These are phyloP conservation scores for Leucocoprinus leucothites DNA, from an alignment of 768 basidiomycete species.

Conservation along the genomic window DNA sequence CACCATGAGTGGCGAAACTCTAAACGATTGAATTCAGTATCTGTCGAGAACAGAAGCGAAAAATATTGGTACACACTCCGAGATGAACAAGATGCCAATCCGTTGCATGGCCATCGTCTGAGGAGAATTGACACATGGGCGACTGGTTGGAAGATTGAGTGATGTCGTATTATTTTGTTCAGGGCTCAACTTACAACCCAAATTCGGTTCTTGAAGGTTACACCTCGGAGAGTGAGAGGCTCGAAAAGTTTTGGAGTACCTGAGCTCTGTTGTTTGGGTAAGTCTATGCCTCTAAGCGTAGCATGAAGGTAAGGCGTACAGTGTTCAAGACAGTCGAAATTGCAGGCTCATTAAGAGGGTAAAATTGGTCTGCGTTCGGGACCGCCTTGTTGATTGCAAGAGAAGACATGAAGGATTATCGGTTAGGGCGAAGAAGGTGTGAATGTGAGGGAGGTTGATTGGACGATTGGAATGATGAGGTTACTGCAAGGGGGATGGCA, in stretches of 20 bases:
- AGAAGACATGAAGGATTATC: not conserved
- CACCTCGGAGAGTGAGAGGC: constrained; percentile 57
- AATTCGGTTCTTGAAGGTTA: constrained; percentile 73
- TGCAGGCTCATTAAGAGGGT: constrained; percentile 54
- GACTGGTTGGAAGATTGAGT: constrained; percentile 33
- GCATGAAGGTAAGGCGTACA: constrained; percentile 9
- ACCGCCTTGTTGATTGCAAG: constrained; percentile 40
- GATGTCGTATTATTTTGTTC: not conserved
- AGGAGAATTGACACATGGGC: constrained; percentile 83
- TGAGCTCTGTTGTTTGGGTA: constrained; percentile 32
- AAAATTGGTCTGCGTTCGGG: constrained; percentile 49
- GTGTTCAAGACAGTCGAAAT: constrained; percentile 37
- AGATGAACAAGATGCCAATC: constrained; percentile 87
- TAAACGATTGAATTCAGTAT: constrained; percentile 15
- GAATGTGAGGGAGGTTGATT: no score
- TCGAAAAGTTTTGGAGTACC: constrained; percentile 56
- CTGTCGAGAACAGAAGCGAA: not conserved
- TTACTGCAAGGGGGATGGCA: no score
- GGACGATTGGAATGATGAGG: no score
- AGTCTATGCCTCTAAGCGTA: constrained; percentile 6
- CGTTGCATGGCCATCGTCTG: constrained; percentile 70
- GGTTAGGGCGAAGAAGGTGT: no score
- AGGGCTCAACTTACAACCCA: constrained; percentile 47
- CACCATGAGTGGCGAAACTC: constrained; percentile 69
- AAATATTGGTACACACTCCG: constrained; percentile 41